Evolutionary conservation across 139 green algal genomes (phyloP).

Genomic region (Chlorokybus atmophyticus): DNA sequence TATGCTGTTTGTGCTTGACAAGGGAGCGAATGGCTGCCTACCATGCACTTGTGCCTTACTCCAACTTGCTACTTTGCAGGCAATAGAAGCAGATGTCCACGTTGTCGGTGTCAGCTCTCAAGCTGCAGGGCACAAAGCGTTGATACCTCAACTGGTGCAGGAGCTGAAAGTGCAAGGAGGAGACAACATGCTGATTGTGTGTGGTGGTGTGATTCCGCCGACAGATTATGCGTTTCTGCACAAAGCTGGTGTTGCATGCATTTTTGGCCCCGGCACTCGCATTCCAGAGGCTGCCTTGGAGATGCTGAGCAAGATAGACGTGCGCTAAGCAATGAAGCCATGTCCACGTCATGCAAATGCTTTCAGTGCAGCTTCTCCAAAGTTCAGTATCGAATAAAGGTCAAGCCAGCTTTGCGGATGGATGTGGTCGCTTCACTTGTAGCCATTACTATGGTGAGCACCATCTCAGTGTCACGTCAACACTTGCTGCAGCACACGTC

Average conservation of each 20-base stretch:
- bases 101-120: conserved; percentile 46
- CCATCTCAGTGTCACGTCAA: too few relatives aligned
- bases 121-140: conserved; percentile 35
- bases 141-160: conserved; percentile 40
- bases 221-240: conserved; percentile 38
- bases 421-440: too few relatives aligned
- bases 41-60: conserved; percentile 10
- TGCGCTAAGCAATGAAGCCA: too few relatives aligned
- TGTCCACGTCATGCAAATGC: too few relatives aligned
- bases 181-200: conserved; percentile 41
- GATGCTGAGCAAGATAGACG: conserved; percentile 38
- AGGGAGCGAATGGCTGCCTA: conserved; percentile 40
- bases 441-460: too few relatives aligned
- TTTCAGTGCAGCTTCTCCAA: too few relatives aligned
- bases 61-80: conserved; percentile 8
- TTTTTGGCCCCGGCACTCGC: conserved; percentile 48
- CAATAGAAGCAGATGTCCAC: conserved; percentile 57
- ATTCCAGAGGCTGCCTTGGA: conserved; percentile 33
- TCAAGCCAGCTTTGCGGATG: too few relatives aligned
- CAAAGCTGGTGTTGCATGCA: conserved; percentile 34
- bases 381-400: too few relatives aligned
- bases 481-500: too few relatives aligned
- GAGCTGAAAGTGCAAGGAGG: conserved; percentile 32
- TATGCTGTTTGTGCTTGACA: conserved; percentile 41
- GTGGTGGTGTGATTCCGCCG: conserved; percentile 44